Percentiles rank a stretch among this genome's conserved stretches.
Conservation (phyloP, 78 protist genomes). For the Dictyostelium purpureum region DNA sequence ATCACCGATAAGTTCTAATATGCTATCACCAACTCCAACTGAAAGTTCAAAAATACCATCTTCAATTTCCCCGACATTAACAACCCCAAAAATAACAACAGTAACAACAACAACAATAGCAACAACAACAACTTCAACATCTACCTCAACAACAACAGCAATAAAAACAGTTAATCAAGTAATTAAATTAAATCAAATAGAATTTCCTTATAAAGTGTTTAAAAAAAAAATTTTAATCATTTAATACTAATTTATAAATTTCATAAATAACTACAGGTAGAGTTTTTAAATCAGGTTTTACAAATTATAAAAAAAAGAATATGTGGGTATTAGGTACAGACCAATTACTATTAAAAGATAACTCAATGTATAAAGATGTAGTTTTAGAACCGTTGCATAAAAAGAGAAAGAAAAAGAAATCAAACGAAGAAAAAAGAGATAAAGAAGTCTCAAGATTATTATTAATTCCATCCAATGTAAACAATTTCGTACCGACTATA, state of each 20-base stretch:
- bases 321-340: constrained; percentile 65
- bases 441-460: constrained; percentile 39
- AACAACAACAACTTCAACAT: not conserved
- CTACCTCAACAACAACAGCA: not conserved
- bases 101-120: not conserved
- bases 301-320: not conserved
- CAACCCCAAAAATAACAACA: not conserved
- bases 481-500: constrained; percentile 34
- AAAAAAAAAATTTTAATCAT: not conserved
- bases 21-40: not conserved
- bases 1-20: too few species aligned
- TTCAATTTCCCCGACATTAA: not conserved
- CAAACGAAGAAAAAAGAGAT: constrained; percentile 28
- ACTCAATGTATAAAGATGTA: constrained; percentile 40
- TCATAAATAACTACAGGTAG: constrained; percentile 26
- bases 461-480: constrained; percentile 37
- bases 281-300: constrained; percentile 39
- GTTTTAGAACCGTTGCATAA: constrained; percentile 39
- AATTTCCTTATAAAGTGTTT: constrained; percentile 55
- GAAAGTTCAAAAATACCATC: not conserved
- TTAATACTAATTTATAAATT: not conserved
- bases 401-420: constrained; percentile 49
- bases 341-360: constrained; percentile 40
- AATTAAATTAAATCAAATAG: not conserved
- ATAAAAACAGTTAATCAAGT: too few species aligned